These are phyloP conservation scores for Pseudonectria foliicola DNA, from an alignment of 2,329 filamentous ascomycete species.

Conservation along the genomic window DNA sequence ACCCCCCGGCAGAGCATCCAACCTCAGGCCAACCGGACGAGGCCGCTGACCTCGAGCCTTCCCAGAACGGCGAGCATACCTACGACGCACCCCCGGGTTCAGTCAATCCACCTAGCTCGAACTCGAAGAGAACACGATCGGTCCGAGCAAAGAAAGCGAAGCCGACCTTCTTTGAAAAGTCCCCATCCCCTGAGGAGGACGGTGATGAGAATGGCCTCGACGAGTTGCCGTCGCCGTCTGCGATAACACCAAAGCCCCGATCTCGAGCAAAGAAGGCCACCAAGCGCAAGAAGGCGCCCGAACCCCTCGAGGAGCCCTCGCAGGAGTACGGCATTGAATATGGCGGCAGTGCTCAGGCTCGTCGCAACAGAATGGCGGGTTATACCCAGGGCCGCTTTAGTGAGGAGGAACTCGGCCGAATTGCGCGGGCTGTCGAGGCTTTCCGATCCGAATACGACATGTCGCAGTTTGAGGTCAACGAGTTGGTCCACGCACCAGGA, in stretches of 20 bases:
- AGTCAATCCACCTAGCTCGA: conserved; percentile 15
- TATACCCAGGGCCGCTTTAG: conserved; percentile 36
- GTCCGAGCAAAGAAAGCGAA: conserved; percentile 42
- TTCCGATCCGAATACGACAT: conserved; percentile 38
- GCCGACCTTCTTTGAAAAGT: conserved; percentile 36
- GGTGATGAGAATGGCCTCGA: conserved; percentile 13
- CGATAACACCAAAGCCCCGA: conserved; percentile 24
- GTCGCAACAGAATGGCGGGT: conserved; percentile 19
- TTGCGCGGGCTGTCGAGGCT: conserved; percentile 34
- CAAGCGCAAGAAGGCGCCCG: conserved; percentile 15
- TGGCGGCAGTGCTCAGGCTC: conserved; percentile 6
- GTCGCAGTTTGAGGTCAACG: conserved; percentile 40
- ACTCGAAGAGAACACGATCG: conserved; percentile 24
- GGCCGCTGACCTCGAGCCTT: conserved; percentile 8
- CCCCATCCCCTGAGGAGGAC: conserved; percentile 12
- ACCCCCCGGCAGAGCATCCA: conserved; percentile 12
- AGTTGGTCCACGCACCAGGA: conserved; percentile 31
- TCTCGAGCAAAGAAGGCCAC: conserved; percentile 23
- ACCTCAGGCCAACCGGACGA: conserved; percentile 7
- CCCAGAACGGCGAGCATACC: conserved; percentile 11
- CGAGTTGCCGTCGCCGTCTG: conserved; percentile 28
- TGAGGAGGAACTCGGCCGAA: conserved; percentile 34
- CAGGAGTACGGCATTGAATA: conserved; percentile 13
- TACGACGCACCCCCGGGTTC: conserved; percentile 21
- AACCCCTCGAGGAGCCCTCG: neutral